phyloP scores from a whole-genome alignment of 768 basidiomycete genomes.

The Hypholoma sublateritium region DNA sequence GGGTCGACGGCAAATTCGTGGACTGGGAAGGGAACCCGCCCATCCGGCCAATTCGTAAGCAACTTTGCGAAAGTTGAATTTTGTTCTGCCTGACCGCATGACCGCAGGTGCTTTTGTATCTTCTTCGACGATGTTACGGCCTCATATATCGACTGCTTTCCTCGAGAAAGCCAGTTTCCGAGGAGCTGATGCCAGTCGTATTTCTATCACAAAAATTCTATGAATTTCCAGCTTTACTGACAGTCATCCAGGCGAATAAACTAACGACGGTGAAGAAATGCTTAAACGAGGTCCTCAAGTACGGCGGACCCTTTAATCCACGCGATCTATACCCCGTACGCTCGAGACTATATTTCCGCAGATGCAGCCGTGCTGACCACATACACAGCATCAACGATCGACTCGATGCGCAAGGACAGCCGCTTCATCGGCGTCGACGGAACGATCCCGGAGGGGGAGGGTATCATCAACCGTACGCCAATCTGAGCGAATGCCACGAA shows the following conservation, averaged over 20 bases:
- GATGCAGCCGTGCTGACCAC: not conserved
- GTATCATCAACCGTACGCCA: conserved; percentile 94
- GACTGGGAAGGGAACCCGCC: conserved; percentile 90
- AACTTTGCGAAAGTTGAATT: not conserved
- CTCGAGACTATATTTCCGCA: conserved; percentile 12
- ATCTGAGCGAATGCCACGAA: conserved; percentile 95
- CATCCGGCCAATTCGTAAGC: conserved; percentile 91
- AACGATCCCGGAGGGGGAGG: conserved; percentile 91
- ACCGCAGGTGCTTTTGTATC: conserved; percentile 82
- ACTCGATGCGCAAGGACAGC: conserved; percentile 89
- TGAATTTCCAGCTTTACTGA: not conserved
- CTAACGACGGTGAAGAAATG: conserved; percentile 96
- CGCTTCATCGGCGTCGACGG: conserved; percentile 91
- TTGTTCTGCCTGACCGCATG: too few species aligned
- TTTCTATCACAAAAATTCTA: too few species aligned
- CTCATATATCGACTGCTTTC: conserved; percentile 92
- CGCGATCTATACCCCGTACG: conserved; percentile 91
- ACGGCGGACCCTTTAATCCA: conserved; percentile 89
- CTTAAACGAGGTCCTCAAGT: conserved; percentile 92
- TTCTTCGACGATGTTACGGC: conserved; percentile 93
- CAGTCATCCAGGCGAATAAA: conserved; percentile 77
- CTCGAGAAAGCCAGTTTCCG: conserved; percentile 95
- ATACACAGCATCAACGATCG: conserved; percentile 84
- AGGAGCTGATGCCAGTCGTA: conserved; percentile 97
- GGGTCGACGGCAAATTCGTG: conserved; percentile 95